Evolutionary conservation across 139 green algal genomes (phyloP).

Genomic region (Chlorella vulgaris): DNA sequence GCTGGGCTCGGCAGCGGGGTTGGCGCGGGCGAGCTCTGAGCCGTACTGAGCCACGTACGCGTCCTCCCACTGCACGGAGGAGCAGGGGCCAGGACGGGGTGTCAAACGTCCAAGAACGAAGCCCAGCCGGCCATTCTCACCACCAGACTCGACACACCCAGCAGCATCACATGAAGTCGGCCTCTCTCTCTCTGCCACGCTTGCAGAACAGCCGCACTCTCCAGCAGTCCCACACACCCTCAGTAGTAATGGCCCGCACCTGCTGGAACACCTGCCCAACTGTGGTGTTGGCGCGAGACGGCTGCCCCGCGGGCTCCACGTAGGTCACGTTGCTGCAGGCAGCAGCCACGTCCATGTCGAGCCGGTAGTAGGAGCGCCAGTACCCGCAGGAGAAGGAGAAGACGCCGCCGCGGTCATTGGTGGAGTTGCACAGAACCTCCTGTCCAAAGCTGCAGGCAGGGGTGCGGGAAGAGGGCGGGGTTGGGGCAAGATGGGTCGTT

Average conservation of each 20-base stretch:
- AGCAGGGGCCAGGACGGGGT: neutral
- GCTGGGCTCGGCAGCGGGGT: neutral
- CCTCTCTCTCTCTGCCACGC: no score
- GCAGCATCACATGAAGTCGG: no score
- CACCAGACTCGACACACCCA: no score
- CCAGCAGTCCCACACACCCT: neutral
- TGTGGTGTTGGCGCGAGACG: neutral
- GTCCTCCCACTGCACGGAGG: neutral
- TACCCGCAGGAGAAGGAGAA: conserved; percentile 36
- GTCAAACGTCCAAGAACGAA: no score
- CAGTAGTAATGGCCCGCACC: neutral
- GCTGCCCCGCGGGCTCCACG: neutral
- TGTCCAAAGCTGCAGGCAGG: conserved; percentile 1
- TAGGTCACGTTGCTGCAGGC: conserved; percentile 14
- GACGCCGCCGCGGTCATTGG: conserved; percentile 31
- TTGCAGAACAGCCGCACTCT: neutral
- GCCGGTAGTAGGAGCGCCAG: conserved; percentile 57
- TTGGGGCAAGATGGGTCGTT: neutral
- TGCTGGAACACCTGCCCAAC: neutral
- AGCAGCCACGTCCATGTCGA: conserved; percentile 34
- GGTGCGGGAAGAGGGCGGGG: neutral
- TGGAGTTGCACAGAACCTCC: conserved; percentile 30
- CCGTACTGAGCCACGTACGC: neutral
- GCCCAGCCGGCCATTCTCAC: neutral
- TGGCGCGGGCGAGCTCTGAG: neutral